Base-by-base conservation (phyloP, 1,284 basidiomycete species). In the Phellopilus nigrolimitatus region DNA sequence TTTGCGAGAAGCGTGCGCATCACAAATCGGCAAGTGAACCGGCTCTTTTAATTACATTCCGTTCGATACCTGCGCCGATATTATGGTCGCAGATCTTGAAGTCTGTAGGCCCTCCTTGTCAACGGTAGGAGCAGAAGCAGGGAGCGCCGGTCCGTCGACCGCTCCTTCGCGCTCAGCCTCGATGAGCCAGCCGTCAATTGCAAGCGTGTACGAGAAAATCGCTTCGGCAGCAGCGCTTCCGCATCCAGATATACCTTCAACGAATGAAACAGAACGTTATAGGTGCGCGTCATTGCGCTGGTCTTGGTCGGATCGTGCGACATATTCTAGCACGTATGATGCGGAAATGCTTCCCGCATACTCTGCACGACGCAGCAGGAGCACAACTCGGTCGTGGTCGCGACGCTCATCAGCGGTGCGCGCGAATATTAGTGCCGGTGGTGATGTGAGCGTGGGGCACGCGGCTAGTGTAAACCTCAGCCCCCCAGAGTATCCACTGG, bases 311-410 rank as follows among this genome's bases (percentile, higher is more conserved):
- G 25, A 45, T 27, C 43, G 28, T 5, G 43, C 43, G 13, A 45
- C 43, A 17, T 31, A 31, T n/a, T 27, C 15, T 6, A 17, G 36
- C 15, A 5, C 19, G 13, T 28, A 28, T 33, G 45, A 38, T 21
- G 12, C 45, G 15, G 45, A 47, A 36, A 30, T 33, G 21, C 31
- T 38, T 21, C 45, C 45, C 37, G 36, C 45, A 12, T 47, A 47
- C 15, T 36, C 45, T 15, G 2, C 17, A 7, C 33, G 33, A n/a
- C 8, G 36, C 22, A 47, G 45, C 6, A 19, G 34, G 22, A 38
- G 36, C 15, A 47, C 45, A 25, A 47, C 33, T 13, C 31, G 45
- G 15, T 47, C 36, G 19, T 17, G 31, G 15, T 38, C 45, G 36
- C 12, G 45, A 25, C 45, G 45, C 31, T 47, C 45, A 12, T 45